These are phyloP conservation scores for Heterobasidion irregulare DNA, from an alignment of 1,284 basidiomycete genomes.

Conservation along the genomic window DNA sequence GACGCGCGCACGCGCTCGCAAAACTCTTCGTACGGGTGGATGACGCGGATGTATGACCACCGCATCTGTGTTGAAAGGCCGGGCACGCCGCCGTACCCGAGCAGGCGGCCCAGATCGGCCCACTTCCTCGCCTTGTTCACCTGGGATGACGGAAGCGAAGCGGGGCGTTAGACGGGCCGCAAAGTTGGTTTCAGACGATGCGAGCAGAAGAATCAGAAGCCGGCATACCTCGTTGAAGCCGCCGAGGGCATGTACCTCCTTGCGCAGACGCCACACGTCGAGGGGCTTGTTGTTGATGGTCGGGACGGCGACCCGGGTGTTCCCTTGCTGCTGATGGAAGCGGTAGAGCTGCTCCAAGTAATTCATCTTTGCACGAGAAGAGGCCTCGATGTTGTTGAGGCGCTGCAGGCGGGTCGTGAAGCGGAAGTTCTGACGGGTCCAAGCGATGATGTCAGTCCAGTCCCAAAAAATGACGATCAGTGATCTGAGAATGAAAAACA, in stretches of 20 bases:
- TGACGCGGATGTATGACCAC: constrained; percentile 84
- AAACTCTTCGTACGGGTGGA: constrained; percentile 92
- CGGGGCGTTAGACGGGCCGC: neutral
- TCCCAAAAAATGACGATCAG: constrained; percentile 13
- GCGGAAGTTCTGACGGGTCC: constrained; percentile 59
- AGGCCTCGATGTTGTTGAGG: constrained; percentile 95
- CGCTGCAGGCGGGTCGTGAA: constrained; percentile 95
- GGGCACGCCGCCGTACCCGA: constrained; percentile 79
- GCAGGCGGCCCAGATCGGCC: constrained; percentile 73
- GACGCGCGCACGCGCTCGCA: constrained; percentile 68
- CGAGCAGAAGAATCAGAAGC: neutral
- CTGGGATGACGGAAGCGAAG: constrained; percentile 27
- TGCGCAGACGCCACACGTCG: constrained; percentile 89
- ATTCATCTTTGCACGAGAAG: constrained; percentile 93
- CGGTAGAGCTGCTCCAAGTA: constrained; percentile 96
- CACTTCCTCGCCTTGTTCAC: constrained; percentile 78
- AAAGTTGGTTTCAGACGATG: neutral
- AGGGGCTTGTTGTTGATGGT: constrained; percentile 88
- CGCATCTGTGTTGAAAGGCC: constrained; percentile 84
- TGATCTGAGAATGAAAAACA: neutral
- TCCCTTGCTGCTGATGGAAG: constrained; percentile 86
- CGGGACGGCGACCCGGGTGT: constrained; percentile 81
- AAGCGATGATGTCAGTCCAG: constrained; percentile 9
- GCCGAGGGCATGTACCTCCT: constrained; percentile 84
- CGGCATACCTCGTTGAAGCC: constrained; percentile 75